Base-by-base conservation (phyloP, 2,329 filamentous ascomycete genomes). In the Epichloe sp. region DNA sequence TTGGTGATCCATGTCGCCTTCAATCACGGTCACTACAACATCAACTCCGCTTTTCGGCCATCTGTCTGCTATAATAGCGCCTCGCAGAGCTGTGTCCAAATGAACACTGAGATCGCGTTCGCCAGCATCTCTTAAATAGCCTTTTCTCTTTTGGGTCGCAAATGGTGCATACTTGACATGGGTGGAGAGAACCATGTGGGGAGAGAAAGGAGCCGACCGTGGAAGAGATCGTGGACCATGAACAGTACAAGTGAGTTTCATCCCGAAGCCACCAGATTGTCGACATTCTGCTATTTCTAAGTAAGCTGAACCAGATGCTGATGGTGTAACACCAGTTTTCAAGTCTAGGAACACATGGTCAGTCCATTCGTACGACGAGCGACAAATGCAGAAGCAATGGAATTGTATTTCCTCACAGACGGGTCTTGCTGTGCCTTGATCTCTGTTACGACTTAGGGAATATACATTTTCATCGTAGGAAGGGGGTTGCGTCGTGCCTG, bases 1-100 rank as follows among this genome's bases (percentile, higher is more conserved):
- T 64, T 67, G 78, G 65, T 65, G 77, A 68, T 91, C 85, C 64
- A 96, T 88, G 62, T 97, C 93, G 3, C 88, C 91, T 69, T 98
- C 93, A 17, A 98, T 74, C 47, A 98, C 82, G 0, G 89, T 96
- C 47, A 98, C 82, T 17, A 95, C 84, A 41, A 98, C 83, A 64
- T 98, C 93, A n/a, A 95, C 83, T 44, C 88, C 90, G 65, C 88
- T 95, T 74, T 98, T 98, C n/a, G 93, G 93, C 88, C 91, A 98
- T 52, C 91, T 77, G 64, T 96, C 90, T 14, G 88, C 89, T 62
- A 97, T 91, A 48, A 97, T 82, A 7, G 88, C 86, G 1, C 91
- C 91, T 36, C 89, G 80, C 48, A 98, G 74, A 26, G 93, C 90
- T 15, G 88, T 91, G 67, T 97, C 90, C 3, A 98, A 73, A 65